Conservation (phyloP, 495 filamentous ascomycete species). For the Pyronema omphalodes region DNA sequence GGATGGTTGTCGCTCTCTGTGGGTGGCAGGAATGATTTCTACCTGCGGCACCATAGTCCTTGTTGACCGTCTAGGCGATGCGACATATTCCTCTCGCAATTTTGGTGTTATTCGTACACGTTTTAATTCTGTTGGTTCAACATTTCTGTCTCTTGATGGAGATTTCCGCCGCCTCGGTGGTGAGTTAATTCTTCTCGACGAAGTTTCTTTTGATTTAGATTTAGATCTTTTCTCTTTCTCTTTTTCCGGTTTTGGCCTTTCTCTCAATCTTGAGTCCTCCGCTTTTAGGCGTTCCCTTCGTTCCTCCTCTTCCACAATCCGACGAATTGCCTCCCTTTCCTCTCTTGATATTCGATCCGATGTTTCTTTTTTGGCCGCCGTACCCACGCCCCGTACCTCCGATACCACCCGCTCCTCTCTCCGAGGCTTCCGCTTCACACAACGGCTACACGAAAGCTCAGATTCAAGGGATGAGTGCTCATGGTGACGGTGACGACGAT, state of each 20-base stretch:
- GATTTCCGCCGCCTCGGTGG: neutral
- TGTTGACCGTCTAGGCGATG: neutral
- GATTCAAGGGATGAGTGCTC: slow-evolving; percentile 20
- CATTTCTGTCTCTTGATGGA: neutral
- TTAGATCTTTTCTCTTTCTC: slow-evolving; percentile 2
- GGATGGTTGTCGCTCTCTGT: no score
- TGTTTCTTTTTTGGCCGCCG: slow-evolving; percentile 1
- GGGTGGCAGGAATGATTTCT: no score
- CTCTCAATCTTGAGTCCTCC: neutral
- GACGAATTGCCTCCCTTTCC: slow-evolving; percentile 5
- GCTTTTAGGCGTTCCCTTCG: slow-evolving; percentile 4
- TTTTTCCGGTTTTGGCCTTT: slow-evolving; percentile 5
- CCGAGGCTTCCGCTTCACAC: slow-evolving; percentile 13
- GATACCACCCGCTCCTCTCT: slow-evolving; percentile 9
- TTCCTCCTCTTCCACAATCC: slow-evolving; percentile 4
- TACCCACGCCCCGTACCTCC: neutral
- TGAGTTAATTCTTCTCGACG: neutral
- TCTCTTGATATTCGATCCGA: slow-evolving; percentile 10
- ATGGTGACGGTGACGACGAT: slow-evolving; percentile 20
- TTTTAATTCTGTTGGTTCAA: neutral
- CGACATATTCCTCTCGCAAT: neutral
- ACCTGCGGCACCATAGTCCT: neutral
- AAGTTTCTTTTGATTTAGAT: neutral
- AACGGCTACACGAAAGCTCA: slow-evolving; percentile 15
- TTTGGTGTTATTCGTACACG: neutral